phyloP scores from a whole-genome alignment of 164 flowering plant genomes.

The Stephania cephalantha region DNA sequence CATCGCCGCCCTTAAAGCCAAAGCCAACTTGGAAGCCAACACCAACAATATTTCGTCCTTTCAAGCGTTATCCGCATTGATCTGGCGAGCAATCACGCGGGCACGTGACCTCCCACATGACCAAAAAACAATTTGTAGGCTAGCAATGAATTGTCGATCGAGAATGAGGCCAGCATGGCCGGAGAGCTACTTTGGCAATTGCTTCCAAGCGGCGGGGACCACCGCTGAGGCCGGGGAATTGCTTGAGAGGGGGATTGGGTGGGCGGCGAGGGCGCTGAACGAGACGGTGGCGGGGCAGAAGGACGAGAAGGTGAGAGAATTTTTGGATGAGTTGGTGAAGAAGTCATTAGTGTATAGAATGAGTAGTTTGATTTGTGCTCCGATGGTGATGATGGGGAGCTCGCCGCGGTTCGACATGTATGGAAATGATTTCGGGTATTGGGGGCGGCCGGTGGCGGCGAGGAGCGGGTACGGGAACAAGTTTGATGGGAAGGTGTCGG shows the following conservation, averaged over 20 bases:
- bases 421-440: constrained; percentile 32
- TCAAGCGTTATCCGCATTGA: constrained; percentile 43
- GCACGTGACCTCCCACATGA: constrained; percentile 15
- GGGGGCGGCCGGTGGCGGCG: constrained; percentile 40
- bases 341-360: too few species aligned
- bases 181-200: too few species aligned
- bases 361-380: too few species aligned
- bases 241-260: constrained; percentile 23
- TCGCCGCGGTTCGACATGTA: constrained; percentile 37
- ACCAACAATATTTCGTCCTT: constrained; percentile 38
- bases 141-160: too few species aligned
- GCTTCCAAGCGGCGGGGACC: too few species aligned
- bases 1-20: too few species aligned
- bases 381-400: constrained; percentile 40
- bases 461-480: constrained; percentile 28
- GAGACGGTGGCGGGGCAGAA: too few species aligned
- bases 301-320: too few species aligned
- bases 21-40: background rate
- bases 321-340: too few species aligned
- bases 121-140: too few species aligned
- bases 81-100: constrained; percentile 53
- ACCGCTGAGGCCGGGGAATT: background rate
- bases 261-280: background rate
- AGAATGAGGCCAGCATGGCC: too few species aligned
- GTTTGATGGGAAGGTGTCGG: too few species aligned